Evolutionary conservation across 768 basidiomycete genomes (phyloP).

Genomic region (Lactarius vividus): DNA sequence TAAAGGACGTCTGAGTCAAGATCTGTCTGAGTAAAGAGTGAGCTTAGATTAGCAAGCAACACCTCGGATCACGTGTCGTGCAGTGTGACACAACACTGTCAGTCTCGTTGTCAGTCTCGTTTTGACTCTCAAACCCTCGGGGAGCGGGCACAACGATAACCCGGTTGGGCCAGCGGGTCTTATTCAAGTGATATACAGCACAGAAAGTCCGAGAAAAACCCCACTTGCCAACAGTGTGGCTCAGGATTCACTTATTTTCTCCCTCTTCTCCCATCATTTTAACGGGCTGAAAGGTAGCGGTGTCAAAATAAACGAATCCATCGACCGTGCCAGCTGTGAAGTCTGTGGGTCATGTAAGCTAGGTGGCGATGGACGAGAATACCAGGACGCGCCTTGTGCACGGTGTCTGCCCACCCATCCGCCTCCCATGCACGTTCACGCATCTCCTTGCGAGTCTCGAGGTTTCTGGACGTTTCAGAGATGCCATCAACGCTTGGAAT

Average conservation of each 20-base stretch:
- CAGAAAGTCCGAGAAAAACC: slow-evolving; percentile 31
- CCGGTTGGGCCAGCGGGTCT: background rate
- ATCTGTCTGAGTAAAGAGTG: background rate
- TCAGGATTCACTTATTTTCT: slow-evolving; percentile 91
- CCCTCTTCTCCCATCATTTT: slow-evolving; percentile 83
- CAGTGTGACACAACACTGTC: too few relatives aligned
- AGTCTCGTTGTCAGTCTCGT: background rate
- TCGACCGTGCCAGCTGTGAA: slow-evolving; percentile 75
- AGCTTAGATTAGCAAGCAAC: background rate
- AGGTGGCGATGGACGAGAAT: background rate
- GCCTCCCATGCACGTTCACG: slow-evolving; percentile 92
- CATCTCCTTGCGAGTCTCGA: slow-evolving; percentile 77
- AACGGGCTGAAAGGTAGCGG: slow-evolving; percentile 84
- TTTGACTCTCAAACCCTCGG: background rate
- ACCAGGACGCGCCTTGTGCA: slow-evolving; percentile 64
- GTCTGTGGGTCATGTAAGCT: slow-evolving; percentile 53
- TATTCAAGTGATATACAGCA: slow-evolving; percentile 4
- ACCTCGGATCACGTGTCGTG: background rate
- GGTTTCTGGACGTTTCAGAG: slow-evolving; percentile 43
- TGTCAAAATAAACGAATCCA: slow-evolving; percentile 83
- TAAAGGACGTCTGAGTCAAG: background rate
- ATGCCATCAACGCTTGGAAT: background rate
- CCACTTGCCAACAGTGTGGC: slow-evolving; percentile 85
- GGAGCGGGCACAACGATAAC: background rate
- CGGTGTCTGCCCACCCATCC: slow-evolving; percentile 94